Conservation (phyloP, 805 yeast genomes). For the Pichia rugopelliculosa region DNA sequence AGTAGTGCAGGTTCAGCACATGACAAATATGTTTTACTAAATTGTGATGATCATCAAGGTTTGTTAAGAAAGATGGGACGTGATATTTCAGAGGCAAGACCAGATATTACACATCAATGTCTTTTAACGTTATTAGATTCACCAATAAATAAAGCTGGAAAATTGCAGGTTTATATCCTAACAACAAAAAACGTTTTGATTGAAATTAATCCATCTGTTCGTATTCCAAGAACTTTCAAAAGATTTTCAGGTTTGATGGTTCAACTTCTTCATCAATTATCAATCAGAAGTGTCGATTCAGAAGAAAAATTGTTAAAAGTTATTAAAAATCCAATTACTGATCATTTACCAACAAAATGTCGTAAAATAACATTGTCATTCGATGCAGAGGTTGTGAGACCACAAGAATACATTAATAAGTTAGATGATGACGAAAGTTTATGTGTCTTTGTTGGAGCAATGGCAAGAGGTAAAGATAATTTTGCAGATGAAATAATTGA, state of each 20-base stretch:
- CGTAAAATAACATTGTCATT: constrained; percentile 87
- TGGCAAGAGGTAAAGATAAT: constrained; percentile 97
- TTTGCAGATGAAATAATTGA: constrained; percentile 97
- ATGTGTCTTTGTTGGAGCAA: constrained; percentile 98
- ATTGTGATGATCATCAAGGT: constrained; percentile 98
- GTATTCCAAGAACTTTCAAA: constrained; percentile 97
- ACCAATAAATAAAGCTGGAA: constrained; percentile 98
- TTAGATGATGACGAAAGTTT: constrained; percentile 86
- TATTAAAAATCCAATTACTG: constrained; percentile 94
- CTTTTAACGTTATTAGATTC: constrained; percentile 87
- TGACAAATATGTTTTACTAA: constrained; percentile 86
- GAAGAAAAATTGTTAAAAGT: constrained; percentile 92
- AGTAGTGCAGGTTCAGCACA: constrained; percentile 65
- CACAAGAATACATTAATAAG: constrained; percentile 77
- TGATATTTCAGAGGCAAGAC: constrained; percentile 96
- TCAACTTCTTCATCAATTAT: constrained; percentile 83
- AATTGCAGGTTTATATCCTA: constrained; percentile 90
- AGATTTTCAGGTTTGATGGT: constrained; percentile 98
- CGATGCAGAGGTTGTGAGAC: constrained; percentile 82
- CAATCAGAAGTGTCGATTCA: constrained; percentile 90
- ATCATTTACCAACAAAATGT: constrained; percentile 93
- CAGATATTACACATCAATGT: constrained; percentile 99
- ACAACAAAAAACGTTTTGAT: constrained; percentile 92
- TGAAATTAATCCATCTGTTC: constrained; percentile 92
- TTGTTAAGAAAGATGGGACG: constrained; percentile 90